Evolutionary conservation across 2,329 filamentous ascomycete species (phyloP), one percentile per base, ranked within the genome.

Genomic region (Penicillium palitans): DNA sequence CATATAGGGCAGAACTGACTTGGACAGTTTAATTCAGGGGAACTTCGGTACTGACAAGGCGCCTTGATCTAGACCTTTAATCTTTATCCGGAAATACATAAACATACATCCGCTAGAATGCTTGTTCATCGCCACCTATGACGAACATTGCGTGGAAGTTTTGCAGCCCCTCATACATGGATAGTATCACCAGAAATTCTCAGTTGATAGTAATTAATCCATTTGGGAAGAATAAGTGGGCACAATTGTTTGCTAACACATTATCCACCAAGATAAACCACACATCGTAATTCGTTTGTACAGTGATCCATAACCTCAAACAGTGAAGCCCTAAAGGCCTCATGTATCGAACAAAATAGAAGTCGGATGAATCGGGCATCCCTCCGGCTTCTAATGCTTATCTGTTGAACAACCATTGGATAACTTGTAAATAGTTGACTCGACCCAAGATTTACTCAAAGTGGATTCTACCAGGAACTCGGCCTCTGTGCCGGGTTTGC

Each of bases 401-500:
- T 21, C 5, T 27, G 4, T 10, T n/a, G 19, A 13, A 21, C 10
- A 54, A 19, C n/a, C 9, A 48, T 25, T 33, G 25, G 6, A 21
- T 27, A 19, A 37, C 19, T 13, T 37, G 17, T 2, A 10, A 35
- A 39, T 21, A 35, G 25, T 53, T 40, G 35, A 12, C 12, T 40
- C 19, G 12, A 54, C 13, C 31, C 21, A 40, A 24, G 25, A 33
- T 52, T 39, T 25, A 24, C 25, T 24, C 10, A 41, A 37, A 48
- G 19, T 24, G 19, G 41, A 33, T 35, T 52, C 25, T 49, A 35
- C 21, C 15, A 46, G 41, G 42, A 54, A 57, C 35, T 54, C 55
- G 55, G 55, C 50, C 33, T 41, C 24, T 45, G 50, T 57, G 55
- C 50, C 55, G 55, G 29, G 35, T 31, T 35, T 54, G 35, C 37